Evolutionary conservation across 768 basidiomycete species (phyloP), one percentile per base, ranked within the genome.

Genomic region (Cyclocybe aegerita): DNA sequence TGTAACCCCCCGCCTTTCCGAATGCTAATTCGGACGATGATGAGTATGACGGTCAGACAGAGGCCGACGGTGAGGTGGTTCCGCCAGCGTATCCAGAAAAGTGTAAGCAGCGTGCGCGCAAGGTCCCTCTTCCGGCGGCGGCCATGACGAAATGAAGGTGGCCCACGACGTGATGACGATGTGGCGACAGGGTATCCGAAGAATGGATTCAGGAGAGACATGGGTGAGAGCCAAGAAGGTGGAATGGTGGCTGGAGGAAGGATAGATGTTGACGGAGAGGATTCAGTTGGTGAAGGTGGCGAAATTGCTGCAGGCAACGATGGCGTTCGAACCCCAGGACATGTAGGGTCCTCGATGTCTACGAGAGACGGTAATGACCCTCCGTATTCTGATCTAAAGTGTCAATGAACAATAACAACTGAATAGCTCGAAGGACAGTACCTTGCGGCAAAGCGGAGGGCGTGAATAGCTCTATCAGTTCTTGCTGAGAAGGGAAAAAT

Each of bases 91-190:
- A 73, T 67, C 86, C 88, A 88, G 67, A 83, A 84, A 9, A 91
- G 72, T 33, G 73, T 60, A 3, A 72, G 71, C 23, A 91, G 76
- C 2, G 88, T 90, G 38, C 74, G 74, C 15, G 75, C 60, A 17
- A 91, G 76, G 62, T 89, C 87, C 56, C 85, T 78, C 54, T 85
- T 86, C 46, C 88, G 79, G 49, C 80, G 78, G 32, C 83, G 86
- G 35, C 85, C 85, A 62, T 82, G 75, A 34, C 74, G 76, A 54
- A 86, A 72, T 11, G 70, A 65, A 43, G 76, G 68, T n/a, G 66
- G 69, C 31, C 63, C 69, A 44, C 48, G 66, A 49, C 48, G 55
- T 46, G 61, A 54, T 38, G 53, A 55, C 9, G 62, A 63, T 49
- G 59, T 64, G 50, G 57, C 72, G 37, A 75, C 73, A 5, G 88